These are phyloP conservation scores for Fusarium subtropicale DNA, from an alignment of 2,329 filamentous ascomycete species.

Conservation along the genomic window DNA sequence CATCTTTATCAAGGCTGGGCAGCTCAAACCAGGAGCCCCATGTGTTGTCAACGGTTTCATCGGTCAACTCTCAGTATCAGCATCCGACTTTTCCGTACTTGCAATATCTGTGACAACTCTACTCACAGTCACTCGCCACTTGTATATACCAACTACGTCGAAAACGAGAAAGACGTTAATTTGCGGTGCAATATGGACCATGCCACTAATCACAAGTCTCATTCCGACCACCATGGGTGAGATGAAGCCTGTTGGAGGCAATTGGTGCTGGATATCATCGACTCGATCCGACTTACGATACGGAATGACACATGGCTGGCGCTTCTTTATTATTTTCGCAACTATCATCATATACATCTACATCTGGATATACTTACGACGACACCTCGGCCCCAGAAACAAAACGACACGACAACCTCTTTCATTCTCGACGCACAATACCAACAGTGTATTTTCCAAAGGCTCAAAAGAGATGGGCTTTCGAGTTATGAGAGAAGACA, in stretches of 20 bases:
- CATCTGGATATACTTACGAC: conserved; percentile 48
- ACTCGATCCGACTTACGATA: conserved; percentile 56
- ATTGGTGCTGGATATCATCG: conserved; percentile 61
- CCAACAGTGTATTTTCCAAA: conserved; percentile 11
- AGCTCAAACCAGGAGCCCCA: conserved; percentile 25
- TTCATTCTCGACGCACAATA: conserved; percentile 14
- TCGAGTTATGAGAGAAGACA: conserved; percentile 23
- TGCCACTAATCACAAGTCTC: conserved; percentile 39
- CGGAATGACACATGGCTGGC: conserved; percentile 59
- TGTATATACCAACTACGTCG: conserved; percentile 37
- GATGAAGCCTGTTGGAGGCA: conserved; percentile 54
- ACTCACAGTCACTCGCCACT: conserved; percentile 37
- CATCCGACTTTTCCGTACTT: conserved; percentile 44
- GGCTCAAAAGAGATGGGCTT: conserved; percentile 21
- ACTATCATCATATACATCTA: conserved; percentile 57
- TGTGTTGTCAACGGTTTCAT: conserved; percentile 39
- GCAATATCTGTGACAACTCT: conserved; percentile 44
- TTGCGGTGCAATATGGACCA: conserved; percentile 35
- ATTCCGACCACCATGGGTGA: conserved; percentile 34
- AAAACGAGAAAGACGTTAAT: conserved; percentile 22
- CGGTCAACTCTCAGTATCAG: conserved; percentile 42
- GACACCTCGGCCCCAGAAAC: conserved; percentile 10
- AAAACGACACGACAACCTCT: neutral
- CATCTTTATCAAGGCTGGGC: conserved; percentile 25
- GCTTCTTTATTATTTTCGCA: conserved; percentile 56